These are phyloP conservation scores for Telfairia occidentalis DNA, from an alignment of 331 rosid genomes.

Conservation along the genomic window DNA sequence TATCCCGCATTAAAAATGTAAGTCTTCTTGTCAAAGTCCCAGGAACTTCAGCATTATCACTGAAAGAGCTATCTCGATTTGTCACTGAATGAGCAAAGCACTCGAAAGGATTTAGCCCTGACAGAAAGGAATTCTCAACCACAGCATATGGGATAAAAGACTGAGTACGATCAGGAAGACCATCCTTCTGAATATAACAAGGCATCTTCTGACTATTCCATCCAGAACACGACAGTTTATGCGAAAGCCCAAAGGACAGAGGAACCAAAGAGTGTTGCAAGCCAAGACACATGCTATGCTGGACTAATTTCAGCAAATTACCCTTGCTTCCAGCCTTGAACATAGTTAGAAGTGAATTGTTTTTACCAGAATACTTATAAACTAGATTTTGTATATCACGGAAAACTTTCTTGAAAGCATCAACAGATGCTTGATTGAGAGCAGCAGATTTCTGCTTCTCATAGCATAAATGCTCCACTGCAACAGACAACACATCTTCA, in stretches of 20 bases:
- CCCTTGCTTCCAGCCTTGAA: constrained; percentile 97
- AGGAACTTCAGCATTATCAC: constrained; percentile 93
- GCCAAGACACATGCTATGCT: constrained; percentile 90
- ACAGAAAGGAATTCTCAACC: constrained; percentile 63
- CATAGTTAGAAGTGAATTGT: constrained; percentile 61
- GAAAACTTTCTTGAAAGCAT: constrained; percentile 68
- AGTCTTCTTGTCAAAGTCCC: constrained; percentile 78
- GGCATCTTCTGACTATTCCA: constrained; percentile 60
- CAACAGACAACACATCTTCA: constrained; percentile 22
- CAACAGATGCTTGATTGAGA: constrained; percentile 67
- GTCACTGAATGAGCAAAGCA: constrained; percentile 93
- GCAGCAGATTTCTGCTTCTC: constrained; percentile 68
- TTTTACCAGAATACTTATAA: constrained; percentile 44
- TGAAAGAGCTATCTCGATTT: constrained; percentile 69
- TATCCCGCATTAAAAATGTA: constrained; percentile 85
- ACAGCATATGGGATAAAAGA: constrained; percentile 78
- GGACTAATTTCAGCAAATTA: constrained; percentile 66
- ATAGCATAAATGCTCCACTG: constrained; percentile 34
- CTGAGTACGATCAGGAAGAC: constrained; percentile 25
- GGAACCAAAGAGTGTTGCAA: constrained; percentile 78
- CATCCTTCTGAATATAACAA: constrained; percentile 25
- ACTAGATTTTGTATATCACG: constrained; percentile 65
- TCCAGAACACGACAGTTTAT: constrained; percentile 58
- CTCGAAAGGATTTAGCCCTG: constrained; percentile 85
- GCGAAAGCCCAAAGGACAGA: constrained; percentile 57